These are phyloP conservation scores for Puccinia horiana DNA, from an alignment of 1,284 basidiomycete species.

Conservation along the genomic window DNA sequence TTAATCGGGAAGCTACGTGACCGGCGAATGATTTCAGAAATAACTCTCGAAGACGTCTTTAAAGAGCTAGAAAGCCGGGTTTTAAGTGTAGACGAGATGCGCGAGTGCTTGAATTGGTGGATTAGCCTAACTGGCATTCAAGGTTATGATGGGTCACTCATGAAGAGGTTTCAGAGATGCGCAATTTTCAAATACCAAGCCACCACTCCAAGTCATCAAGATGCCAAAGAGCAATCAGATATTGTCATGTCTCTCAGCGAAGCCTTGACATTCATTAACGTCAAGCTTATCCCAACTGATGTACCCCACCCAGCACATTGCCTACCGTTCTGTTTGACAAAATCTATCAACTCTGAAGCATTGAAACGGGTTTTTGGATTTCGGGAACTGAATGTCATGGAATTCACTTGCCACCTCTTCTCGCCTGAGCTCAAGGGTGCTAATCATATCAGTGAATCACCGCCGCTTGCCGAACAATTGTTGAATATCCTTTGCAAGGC, in stretches of 20 bases:
- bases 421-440: conserved; percentile 63
- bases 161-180: conserved; percentile 55
- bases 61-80: conserved; percentile 74
- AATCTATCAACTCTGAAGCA: conserved; percentile 63
- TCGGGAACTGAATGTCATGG: conserved; percentile 73
- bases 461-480: conserved; percentile 80
- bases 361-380: conserved; percentile 65
- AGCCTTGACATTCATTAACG: conserved; percentile 75
- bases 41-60: conserved; percentile 80
- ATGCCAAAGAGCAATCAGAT: conserved; percentile 51
- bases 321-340: conserved; percentile 70
- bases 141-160: conserved; percentile 64
- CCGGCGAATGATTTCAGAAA: conserved; percentile 74
- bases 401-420: conserved; percentile 74
- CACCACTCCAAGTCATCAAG: conserved; percentile 57
- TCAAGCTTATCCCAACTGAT: conserved; percentile 73
- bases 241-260: conserved; percentile 70
- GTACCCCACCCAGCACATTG: conserved; percentile 78
- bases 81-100: conserved; percentile 72
- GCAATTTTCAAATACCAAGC: conserved; percentile 67
- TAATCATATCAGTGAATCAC: conserved; percentile 62
- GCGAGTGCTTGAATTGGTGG: conserved; percentile 89
- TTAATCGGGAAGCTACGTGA: conserved; percentile 71
- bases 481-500: conserved; percentile 71
- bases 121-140: conserved; percentile 65